Conservation (phyloP, 1,139 yeast genomes). For the Debaryomycetaceae sp. region DNA sequence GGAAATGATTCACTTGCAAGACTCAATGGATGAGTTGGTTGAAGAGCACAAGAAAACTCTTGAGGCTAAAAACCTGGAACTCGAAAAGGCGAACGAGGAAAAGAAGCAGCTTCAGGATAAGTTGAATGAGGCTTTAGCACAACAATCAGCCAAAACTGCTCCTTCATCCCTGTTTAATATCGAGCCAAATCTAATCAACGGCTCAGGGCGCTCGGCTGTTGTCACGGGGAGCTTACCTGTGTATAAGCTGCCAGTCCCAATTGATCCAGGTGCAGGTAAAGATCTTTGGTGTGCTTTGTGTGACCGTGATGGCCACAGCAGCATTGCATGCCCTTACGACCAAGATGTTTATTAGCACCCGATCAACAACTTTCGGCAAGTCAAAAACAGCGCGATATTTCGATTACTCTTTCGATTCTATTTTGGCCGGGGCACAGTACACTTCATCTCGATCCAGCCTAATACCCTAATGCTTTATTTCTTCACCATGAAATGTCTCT, state of each 20-base stretch:
- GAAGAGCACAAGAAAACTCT: constrained; percentile 21
- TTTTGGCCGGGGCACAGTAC: too few relatives aligned
- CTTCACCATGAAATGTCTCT: too few relatives aligned
- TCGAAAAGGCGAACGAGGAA: constrained; percentile 12
- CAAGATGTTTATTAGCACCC: constrained; percentile 34
- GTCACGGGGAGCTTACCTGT: constrained; percentile 22
- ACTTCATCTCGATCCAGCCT: too few relatives aligned
- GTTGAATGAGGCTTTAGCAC: constrained; percentile 9
- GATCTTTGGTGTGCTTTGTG: constrained; percentile 85
- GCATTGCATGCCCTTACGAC: constrained; percentile 81
- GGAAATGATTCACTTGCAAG: constrained; percentile 15
- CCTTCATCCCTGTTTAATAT: too few relatives aligned
- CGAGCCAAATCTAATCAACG: neutral
- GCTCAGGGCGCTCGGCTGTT: too few relatives aligned
- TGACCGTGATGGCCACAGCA: constrained; percentile 80
- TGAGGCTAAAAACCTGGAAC: constrained; percentile 18
- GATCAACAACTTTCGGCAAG: neutral
- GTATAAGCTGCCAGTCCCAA: constrained; percentile 35
- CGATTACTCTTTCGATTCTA: too few relatives aligned
- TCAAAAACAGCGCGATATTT: too few relatives aligned
- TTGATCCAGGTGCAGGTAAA: constrained; percentile 69
- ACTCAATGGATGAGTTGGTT: constrained; percentile 13
- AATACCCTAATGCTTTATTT: too few relatives aligned
- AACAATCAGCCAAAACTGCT: too few relatives aligned
- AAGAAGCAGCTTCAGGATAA: constrained; percentile 10